Conservation (phyloP, 2,329 filamentous ascomycete genomes). For the Epichloe scottii region DNA sequence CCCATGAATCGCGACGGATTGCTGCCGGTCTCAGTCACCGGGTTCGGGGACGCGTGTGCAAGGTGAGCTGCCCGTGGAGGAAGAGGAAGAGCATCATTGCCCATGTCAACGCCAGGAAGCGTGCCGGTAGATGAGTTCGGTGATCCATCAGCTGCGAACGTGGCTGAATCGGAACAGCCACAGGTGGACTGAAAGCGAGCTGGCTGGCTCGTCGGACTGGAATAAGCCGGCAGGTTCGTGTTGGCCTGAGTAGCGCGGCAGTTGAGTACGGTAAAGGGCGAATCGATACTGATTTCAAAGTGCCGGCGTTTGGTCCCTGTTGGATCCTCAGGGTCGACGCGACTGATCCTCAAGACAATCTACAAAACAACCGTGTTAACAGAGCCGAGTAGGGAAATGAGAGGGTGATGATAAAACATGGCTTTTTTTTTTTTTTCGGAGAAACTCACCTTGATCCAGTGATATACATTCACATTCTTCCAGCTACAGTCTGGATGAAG, state of each 20-base stretch:
- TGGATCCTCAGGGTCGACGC: constrained; percentile 65
- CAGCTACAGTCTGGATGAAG: constrained; percentile 88
- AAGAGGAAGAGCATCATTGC: constrained; percentile 25
- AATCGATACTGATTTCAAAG: constrained; percentile 94
- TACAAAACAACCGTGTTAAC: constrained; percentile 20
- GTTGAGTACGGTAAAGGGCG: constrained; percentile 83
- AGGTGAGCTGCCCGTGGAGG: constrained; percentile 47
- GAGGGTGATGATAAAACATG: neutral
- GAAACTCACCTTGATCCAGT: constrained; percentile 78
- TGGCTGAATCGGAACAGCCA: constrained; percentile 43
- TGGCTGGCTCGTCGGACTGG: constrained; percentile 37
- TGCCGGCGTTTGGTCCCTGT: constrained; percentile 62
- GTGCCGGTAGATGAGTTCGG: constrained; percentile 49
- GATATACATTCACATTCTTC: constrained; percentile 84
- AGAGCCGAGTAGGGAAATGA: neutral
- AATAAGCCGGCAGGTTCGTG: constrained; percentile 71
- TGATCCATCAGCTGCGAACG: constrained; percentile 45
- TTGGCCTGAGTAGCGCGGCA: constrained; percentile 90
- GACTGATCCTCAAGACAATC: constrained; percentile 89
- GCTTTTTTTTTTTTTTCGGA: no score
- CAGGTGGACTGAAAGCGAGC: constrained; percentile 32
- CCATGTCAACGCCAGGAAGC: constrained; percentile 27
- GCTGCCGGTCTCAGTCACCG: constrained; percentile 12
- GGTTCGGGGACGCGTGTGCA: constrained; percentile 20
- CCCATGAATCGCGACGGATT: constrained; percentile 6